These are phyloP conservation scores for Saccharomycopsis oosterbeekiorum DNA, from an alignment of 805 yeast species.

Conservation along the genomic window DNA sequence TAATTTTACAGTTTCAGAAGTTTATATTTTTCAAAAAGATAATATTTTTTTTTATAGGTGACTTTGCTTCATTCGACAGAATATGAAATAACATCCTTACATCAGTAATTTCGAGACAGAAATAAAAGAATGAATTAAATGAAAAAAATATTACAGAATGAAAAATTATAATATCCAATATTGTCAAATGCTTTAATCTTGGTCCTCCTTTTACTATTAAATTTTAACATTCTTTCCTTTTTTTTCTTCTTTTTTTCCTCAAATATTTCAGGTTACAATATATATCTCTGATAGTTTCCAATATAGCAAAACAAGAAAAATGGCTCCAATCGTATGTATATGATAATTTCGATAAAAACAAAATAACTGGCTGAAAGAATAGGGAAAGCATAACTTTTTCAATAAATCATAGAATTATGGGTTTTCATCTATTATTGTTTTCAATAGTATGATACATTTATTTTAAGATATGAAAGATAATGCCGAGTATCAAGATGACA, in stretches of 20 bases:
- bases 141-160: not conserved
- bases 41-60: no score
- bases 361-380: conserved; percentile 24
- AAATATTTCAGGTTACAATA: conserved; percentile 19
- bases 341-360: conserved; percentile 4
- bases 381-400: not conserved
- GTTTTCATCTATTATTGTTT: not conserved
- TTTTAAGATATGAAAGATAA: no score
- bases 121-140: no score
- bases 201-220: not conserved
- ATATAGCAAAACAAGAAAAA: conserved; percentile 30
- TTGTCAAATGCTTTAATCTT: not conserved
- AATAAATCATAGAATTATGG: not conserved
- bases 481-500: no score
- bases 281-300: conserved; percentile 19
- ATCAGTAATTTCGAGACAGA: not conserved
- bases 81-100: not conserved
- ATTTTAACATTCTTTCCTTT: not conserved
- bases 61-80: no score
- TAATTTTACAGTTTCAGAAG: no score
- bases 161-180: not conserved
- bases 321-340: conserved; percentile 90
- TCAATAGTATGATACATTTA: no score
- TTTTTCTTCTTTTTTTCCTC: not conserved
- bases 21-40: no score